Percentiles rank a stretch among this genome's conserved stretches.
Conservation (phyloP, 257 asterid genomes). For the Nicotiana attenuata region DNA sequence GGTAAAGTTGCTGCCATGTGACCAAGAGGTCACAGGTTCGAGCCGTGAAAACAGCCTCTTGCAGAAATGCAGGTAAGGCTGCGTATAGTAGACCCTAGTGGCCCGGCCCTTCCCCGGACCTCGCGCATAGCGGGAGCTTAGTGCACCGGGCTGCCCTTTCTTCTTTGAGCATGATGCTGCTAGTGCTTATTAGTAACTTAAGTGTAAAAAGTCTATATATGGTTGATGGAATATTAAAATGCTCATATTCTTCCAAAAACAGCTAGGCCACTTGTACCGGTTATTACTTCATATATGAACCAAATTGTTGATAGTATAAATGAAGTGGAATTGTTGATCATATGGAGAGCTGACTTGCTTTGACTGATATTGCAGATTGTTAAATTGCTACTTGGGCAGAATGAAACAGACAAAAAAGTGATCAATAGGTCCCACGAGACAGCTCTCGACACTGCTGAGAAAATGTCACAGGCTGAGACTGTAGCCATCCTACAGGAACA, state of each 20-base stretch:
- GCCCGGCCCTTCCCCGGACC: too few species aligned
- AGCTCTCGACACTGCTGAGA: conserved; percentile 38
- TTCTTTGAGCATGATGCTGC: too few species aligned
- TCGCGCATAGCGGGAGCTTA: too few species aligned
- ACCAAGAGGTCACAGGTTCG: too few species aligned
- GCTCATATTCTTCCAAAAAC: neutral
- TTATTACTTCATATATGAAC: conserved; percentile 15
- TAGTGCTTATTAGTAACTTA: too few species aligned
- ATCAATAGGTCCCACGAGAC: conserved; percentile 40
- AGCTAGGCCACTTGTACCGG: neutral
- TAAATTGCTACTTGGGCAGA: conserved; percentile 26
- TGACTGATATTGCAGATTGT: conserved; percentile 32
- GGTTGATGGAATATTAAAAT: too few species aligned
- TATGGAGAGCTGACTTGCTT: conserved; percentile 24
- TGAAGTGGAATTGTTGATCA: conserved; percentile 24
- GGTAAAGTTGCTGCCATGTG: too few species aligned
- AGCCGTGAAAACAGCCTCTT: too few species aligned
- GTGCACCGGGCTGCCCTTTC: too few species aligned
- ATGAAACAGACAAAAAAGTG: conserved; percentile 21
- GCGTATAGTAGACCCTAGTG: too few species aligned
- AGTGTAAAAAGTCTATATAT: too few species aligned
- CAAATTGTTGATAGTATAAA: conserved; percentile 35
- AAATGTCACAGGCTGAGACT: conserved; percentile 24
- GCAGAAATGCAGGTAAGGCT: too few species aligned
- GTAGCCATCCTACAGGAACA: conserved; percentile 26